These are phyloP conservation scores for Backusella australiensis DNA, from an alignment of 192 early-diverging fungal genomes.

Conservation along the genomic window DNA sequence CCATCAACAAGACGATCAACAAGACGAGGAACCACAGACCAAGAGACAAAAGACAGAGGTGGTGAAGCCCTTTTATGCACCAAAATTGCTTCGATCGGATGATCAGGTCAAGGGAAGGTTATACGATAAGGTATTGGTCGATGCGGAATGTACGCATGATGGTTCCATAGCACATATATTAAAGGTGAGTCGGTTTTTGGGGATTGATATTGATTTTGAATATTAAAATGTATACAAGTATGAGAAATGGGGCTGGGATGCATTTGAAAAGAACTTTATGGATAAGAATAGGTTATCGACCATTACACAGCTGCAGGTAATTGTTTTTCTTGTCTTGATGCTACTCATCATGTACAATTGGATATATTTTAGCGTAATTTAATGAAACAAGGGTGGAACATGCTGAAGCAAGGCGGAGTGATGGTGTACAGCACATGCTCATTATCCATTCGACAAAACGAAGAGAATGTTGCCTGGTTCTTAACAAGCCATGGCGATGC, in stretches of 20 bases:
- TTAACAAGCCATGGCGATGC: constrained; percentile 48
- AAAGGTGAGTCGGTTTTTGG: constrained; percentile 39
- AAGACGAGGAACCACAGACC: constrained; percentile 11
- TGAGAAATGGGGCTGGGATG: constrained; percentile 75
- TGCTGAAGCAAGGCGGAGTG: constrained; percentile 72
- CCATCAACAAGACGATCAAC: constrained; percentile 16
- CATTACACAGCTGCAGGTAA: constrained; percentile 64
- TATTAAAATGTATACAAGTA: constrained; percentile 44
- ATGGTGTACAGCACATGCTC: constrained; percentile 91
- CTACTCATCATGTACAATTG: no score
- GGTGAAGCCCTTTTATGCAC: constrained; percentile 71
- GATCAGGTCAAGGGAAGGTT: constrained; percentile 65
- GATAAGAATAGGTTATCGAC: constrained; percentile 55
- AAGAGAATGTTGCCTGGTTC: constrained; percentile 82
- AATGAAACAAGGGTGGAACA: constrained; percentile 71
- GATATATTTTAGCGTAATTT: constrained; percentile 50
- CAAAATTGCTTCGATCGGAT: constrained; percentile 62
- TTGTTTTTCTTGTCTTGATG: no score
- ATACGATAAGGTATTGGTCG: constrained; percentile 62
- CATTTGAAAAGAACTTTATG: constrained; percentile 74
- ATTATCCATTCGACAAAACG: constrained; percentile 78
- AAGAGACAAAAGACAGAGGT: background rate
- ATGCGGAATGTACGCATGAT: constrained; percentile 86
- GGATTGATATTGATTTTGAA: no score
- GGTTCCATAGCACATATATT: constrained; percentile 79